Evolutionary conservation across 257 asterid genomes (phyloP), one percentile per base, ranked within the genome.

Genomic region (Capsicum chinense): DNA sequence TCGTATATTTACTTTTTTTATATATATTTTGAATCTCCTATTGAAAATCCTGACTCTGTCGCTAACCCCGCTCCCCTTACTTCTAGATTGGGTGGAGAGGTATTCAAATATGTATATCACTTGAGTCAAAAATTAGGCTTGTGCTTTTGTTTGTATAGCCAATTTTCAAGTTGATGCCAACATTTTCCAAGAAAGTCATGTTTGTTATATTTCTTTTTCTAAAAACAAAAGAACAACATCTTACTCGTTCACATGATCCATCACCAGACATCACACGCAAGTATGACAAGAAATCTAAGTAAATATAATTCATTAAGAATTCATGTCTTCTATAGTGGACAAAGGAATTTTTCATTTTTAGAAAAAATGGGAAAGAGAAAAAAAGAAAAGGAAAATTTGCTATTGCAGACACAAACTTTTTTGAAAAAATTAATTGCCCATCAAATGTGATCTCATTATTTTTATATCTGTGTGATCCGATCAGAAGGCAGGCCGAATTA

Each of bases 391-490:
- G 3, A 4, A 60, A 44, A 6, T 4, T n/a, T 60, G 9, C 11
- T 42, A 62, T n/a, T 33, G 83, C 71, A 60, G 44, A 60, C 44
- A 44, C 57, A 44, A 81, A 42, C 59, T 62, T 62, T 67, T 74
- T 60, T 62, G 7, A 15, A 33, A 58, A 60, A 58, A 47, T 11
- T 70, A 63, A 59, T 37, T 82, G 79, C 84, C 82, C 87, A 79
- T 79, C 86, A 63, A 39, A 85, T 81, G 68, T 60, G 84, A 81
- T 81, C 76, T 81, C 48, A 47, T 80, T 76, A 26, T 48, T 83
- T 26, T 37, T 68, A 12, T 48, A 83, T 83, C 21, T 81, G 21
- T 83, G 70, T 64, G 86, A 87, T 87, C 85, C 81, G 88, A 87
- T 87, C 88, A 56, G 82, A 82, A 79, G 84, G 86, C 80, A 69